These are phyloP conservation scores for Clohesyomyces aquaticus DNA, from an alignment of 495 filamentous ascomycete species.

Conservation along the genomic window DNA sequence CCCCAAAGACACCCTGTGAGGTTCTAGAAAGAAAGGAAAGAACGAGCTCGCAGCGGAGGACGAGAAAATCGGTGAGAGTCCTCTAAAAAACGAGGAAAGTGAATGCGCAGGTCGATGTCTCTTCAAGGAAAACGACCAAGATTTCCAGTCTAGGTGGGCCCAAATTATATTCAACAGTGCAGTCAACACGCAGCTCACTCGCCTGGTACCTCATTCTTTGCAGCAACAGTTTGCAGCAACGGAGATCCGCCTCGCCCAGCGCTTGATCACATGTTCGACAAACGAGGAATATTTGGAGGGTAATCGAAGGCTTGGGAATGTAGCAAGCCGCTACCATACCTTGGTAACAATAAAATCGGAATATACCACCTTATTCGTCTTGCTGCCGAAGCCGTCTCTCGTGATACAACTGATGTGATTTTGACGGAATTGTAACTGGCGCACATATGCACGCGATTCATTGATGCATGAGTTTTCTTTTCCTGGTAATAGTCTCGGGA, in stretches of 20 bases:
- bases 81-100: not conserved
- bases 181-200: not conserved
- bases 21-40: not conserved
- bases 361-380: not conserved
- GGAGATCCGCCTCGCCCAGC: not conserved
- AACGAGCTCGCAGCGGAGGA: not conserved
- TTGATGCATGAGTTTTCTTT: constrained; percentile 2
- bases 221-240: constrained; percentile 1
- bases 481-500: not conserved
- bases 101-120: not conserved
- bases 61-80: too few species aligned
- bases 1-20: not conserved
- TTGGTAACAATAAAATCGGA: not conserved
- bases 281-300: not conserved
- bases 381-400: constrained; percentile 1
- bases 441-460: not conserved
- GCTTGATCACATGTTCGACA: not conserved
- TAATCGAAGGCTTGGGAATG: not conserved
- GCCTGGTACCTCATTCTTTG: not conserved
- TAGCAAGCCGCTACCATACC: not conserved
- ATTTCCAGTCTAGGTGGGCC: not conserved
- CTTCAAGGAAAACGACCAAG: constrained; percentile 1
- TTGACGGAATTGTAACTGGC: not conserved
- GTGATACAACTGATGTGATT: constrained; percentile 1
- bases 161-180: not conserved